These are phyloP conservation scores for Oldenlandia corymbosa DNA, from an alignment of 257 asterid species.

Conservation along the genomic window DNA sequence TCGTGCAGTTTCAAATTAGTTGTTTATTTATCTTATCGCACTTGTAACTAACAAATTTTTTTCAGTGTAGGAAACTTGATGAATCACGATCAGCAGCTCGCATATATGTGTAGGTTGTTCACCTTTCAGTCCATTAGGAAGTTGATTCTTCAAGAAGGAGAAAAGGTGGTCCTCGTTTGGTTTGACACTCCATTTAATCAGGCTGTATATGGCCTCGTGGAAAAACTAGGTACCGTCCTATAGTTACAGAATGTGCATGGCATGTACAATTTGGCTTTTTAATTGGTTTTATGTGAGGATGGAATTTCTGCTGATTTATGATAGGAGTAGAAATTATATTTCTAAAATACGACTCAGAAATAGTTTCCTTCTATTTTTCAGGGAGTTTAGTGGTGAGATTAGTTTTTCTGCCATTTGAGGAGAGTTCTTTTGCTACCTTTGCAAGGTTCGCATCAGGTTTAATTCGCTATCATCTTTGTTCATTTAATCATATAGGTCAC, in stretches of 20 bases:
- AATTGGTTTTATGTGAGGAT: not conserved
- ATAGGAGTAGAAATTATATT: slow-evolving; percentile 9
- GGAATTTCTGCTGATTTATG: slow-evolving; percentile 9
- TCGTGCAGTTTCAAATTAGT: not conserved
- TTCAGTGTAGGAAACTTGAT: slow-evolving; percentile 52
- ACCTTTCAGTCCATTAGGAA: slow-evolving; percentile 85
- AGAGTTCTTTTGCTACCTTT: slow-evolving; percentile 85
- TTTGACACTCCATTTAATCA: slow-evolving; percentile 95
- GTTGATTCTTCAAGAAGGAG: slow-evolving; percentile 96
- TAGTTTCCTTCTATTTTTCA: slow-evolving; percentile 38
- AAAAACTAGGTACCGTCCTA: slow-evolving; percentile 58
- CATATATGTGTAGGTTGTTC: slow-evolving; percentile 72
- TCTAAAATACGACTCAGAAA: slow-evolving; percentile 13
- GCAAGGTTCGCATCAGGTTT: slow-evolving; percentile 99
- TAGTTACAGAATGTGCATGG: not conserved
- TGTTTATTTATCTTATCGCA: slow-evolving; percentile 7
- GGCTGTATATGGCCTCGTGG: slow-evolving; percentile 97
- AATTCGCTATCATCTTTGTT: slow-evolving; percentile 35
- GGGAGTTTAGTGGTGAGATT: slow-evolving; percentile 98
- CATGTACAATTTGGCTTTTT: slow-evolving; percentile 4
- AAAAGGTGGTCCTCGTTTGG: slow-evolving; percentile 94
- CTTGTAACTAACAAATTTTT: slow-evolving; percentile 16
- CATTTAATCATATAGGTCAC: slow-evolving; percentile 8
- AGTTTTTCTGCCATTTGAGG: slow-evolving; percentile 95
- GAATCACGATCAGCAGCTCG: slow-evolving; percentile 59